Evolutionary conservation across 768 basidiomycete genomes (phyloP).

Genomic region (Rhizopogon sp.): DNA sequence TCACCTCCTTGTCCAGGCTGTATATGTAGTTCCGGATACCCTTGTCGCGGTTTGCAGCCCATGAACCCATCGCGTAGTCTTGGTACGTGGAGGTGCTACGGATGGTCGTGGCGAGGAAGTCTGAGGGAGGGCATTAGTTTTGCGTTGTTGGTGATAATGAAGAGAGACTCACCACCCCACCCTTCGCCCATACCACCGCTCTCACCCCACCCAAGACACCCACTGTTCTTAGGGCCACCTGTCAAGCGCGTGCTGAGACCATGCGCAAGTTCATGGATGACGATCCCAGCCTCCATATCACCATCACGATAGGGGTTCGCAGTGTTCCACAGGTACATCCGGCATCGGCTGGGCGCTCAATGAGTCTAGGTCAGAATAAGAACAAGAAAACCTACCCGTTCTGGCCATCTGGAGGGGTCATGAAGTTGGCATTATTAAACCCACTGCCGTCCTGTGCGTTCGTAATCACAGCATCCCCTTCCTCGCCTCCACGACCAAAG

Average conservation of each 20-base stretch:
- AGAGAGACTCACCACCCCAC: constrained; percentile 63
- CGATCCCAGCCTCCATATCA: constrained; percentile 94
- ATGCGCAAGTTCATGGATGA: constrained; percentile 87
- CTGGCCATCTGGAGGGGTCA: constrained; percentile 80
- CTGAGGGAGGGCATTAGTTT: constrained; percentile 22
- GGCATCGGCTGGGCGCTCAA: constrained; percentile 50
- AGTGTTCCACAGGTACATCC: constrained; percentile 97
- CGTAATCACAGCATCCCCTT: constrained; percentile 86
- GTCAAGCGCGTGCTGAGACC: constrained; percentile 93
- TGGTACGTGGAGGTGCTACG: constrained; percentile 68
- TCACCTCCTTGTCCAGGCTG: constrained; percentile 69
- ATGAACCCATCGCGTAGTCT: constrained; percentile 89
- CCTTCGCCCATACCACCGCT: constrained; percentile 97
- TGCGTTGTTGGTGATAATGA: neutral
- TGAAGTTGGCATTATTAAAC: constrained; percentile 90
- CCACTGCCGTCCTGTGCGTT: constrained; percentile 96
- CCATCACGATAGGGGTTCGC: constrained; percentile 89
- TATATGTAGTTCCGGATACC: constrained; percentile 92
- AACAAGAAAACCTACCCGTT: constrained; percentile 44
- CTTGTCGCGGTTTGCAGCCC: constrained; percentile 74
- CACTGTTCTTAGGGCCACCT: constrained; percentile 89
- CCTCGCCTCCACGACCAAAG: constrained; percentile 84
- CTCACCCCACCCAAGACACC: constrained; percentile 95
- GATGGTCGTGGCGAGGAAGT: constrained; percentile 85
- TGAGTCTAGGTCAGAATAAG: neutral